Conservation (phyloP, 345 rosid genomes). For the Noccaea caerulescens region DNA sequence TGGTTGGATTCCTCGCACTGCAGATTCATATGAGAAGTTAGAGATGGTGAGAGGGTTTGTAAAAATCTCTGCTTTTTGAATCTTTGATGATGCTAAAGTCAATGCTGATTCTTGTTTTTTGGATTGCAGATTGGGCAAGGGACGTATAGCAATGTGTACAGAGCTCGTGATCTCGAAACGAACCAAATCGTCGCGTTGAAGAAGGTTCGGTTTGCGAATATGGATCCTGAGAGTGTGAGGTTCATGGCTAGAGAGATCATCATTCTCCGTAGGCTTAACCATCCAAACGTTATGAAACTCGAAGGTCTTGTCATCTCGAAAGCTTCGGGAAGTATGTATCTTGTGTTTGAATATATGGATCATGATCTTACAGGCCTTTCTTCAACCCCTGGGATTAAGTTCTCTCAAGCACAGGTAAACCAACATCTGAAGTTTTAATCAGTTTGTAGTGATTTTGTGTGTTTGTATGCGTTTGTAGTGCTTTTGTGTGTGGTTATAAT, state of each 20-base stretch:
- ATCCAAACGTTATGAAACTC: constrained; percentile 76
- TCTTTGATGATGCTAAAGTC: background rate
- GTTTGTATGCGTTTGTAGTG: background rate
- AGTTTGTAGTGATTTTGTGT: background rate
- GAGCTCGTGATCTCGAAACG: constrained; percentile 74
- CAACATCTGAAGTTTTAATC: background rate
- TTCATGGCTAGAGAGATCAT: constrained; percentile 79
- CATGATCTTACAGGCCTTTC: constrained; percentile 74
- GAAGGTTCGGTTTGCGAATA: constrained; percentile 73
- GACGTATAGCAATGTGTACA: constrained; percentile 75
- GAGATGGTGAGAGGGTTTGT: constrained; percentile 67
- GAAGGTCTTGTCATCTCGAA: constrained; percentile 66
- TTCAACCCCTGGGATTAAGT: constrained; percentile 56
- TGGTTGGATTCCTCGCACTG: constrained; percentile 91
- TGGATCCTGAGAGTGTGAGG: constrained; percentile 74
- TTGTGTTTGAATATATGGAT: constrained; percentile 75
- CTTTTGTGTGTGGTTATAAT: background rate
- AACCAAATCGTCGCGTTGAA: constrained; percentile 65
- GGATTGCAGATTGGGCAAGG: constrained; percentile 74
- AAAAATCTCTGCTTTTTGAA: constrained; percentile 5
- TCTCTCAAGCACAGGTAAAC: constrained; percentile 65
- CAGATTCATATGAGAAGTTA: constrained; percentile 90
- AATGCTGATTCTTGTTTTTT: background rate
- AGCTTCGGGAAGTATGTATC: constrained; percentile 65
- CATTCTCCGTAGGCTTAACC: constrained; percentile 66